Percentiles rank a stretch among this genome's conserved stretches.
Evolutionary conservation across 345 rosid species (phyloP).

Genomic region (Moricandia arvensis): DNA sequence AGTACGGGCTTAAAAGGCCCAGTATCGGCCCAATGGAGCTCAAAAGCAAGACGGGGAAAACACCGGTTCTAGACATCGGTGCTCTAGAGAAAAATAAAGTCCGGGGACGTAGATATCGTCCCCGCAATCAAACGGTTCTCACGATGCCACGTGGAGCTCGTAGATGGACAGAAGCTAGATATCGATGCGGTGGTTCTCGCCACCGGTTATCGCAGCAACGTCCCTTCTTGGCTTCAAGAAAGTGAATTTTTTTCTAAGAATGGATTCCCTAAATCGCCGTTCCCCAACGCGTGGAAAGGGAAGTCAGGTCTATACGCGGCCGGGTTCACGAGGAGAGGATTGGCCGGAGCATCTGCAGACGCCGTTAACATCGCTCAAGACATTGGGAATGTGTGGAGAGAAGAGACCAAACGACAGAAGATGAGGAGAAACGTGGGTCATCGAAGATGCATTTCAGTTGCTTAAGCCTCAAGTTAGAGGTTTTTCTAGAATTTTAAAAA

Average conservation of each 20-base stretch:
- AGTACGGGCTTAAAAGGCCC: slow-evolving; percentile 68
- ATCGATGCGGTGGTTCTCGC: slow-evolving; percentile 70
- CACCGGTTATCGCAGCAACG: slow-evolving; percentile 76
- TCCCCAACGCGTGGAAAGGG: slow-evolving; percentile 84
- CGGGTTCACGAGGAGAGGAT: slow-evolving; percentile 86
- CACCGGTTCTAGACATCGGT: slow-evolving; percentile 87
- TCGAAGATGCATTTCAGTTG: slow-evolving; percentile 63
- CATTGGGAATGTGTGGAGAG: slow-evolving; percentile 72
- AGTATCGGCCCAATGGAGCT: slow-evolving; percentile 61
- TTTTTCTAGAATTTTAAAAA: not conserved
- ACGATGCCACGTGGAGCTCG: slow-evolving; percentile 55
- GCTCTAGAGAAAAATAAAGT: slow-evolving; percentile 61
- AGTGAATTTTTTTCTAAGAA: slow-evolving; percentile 73
- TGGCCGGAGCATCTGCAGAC: slow-evolving; percentile 76
- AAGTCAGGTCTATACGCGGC: slow-evolving; percentile 76
- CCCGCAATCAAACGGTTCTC: slow-evolving; percentile 66
- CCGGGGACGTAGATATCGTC: slow-evolving; percentile 61
- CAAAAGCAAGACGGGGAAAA: slow-evolving; percentile 59
- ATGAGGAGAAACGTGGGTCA: slow-evolving; percentile 53
- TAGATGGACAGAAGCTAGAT: slow-evolving; percentile 51
- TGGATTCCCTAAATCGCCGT: slow-evolving; percentile 59
- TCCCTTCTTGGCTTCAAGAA: slow-evolving; percentile 80
- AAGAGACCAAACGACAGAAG: slow-evolving; percentile 64
- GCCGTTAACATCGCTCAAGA: slow-evolving; percentile 74
- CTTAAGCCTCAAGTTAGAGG: slow-evolving; percentile 24